Base-by-base conservation (phyloP, 73 alveolate genomes). In the Chromera velia region DNA sequence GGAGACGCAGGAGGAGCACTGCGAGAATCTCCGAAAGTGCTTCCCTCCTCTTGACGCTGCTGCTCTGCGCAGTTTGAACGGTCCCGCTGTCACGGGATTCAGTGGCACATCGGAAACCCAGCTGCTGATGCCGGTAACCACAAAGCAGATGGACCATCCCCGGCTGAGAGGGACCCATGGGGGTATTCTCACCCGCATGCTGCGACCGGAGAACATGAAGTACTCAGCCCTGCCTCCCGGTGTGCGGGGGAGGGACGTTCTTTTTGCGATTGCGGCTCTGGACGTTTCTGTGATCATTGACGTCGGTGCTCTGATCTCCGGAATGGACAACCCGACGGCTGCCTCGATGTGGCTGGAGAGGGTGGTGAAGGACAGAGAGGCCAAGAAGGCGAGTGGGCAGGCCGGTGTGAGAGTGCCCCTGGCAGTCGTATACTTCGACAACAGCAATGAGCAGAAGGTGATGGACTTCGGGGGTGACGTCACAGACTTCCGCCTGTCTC, bases 381-480 rank as follows among this genome's bases (percentile, higher is more conserved):
- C 79, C 0, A 68, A 28, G 26, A 40, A 40, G 18, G 34, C 27
- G 34, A 40, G 34, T 29, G 70, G 45, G 1, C 33, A 19, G 9
- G 67, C 68, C 28, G 79, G 79, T 22, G n/a, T 1, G 69, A 28
- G 7, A 28, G 46, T 40, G 79, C 34, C 79, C 22, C 29, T 72
- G 46, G 70, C 79, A 9, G 69, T 72, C 24, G 24, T 72, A 28
- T 72, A 72, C 69, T 72, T 72, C 69, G 79, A 72, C 29, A n/a
- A n/a, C n/a, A n/a, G n/a, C n/a, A n/a, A n/a, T n/a, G n/a, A n/a
- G n/a, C n/a, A n/a, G n/a, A n/a, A n/a, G n/a, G n/a, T n/a, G n/a
- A n/a, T n/a, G n/a, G 79, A 72, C 22, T 26, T 72, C 46, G 69
- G 46, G 32, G 28, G 46, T 22, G 69, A 68, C 28, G 79, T 66